Conservation (phyloP, 768 basidiomycete genomes). For the Auricularia auricula-judae region DNA sequence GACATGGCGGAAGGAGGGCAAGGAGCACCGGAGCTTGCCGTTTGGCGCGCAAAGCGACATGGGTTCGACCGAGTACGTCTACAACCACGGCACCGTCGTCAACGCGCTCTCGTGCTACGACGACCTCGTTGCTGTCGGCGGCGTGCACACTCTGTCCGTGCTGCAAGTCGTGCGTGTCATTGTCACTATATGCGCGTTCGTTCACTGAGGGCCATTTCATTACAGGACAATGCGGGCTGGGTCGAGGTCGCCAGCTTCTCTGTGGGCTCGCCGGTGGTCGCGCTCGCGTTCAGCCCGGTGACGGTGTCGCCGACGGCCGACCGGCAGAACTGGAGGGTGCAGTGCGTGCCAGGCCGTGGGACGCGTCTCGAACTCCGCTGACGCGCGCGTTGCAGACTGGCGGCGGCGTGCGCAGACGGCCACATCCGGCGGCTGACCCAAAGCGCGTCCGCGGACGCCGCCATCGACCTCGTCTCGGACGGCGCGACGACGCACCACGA, state of each 20-base stretch:
- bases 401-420: conserved; percentile 57
- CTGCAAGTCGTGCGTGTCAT: conserved; percentile 43
- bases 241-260: conserved; percentile 58
- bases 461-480: conserved; percentile 59
- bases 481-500: conserved; percentile 76
- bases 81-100: conserved; percentile 50
- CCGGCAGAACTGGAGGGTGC: conserved; percentile 57
- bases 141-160: conserved; percentile 61
- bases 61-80: neutral
- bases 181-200: conserved; percentile 1
- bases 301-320: conserved; percentile 50
- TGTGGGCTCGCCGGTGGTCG: conserved; percentile 57
- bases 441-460: conserved; percentile 29
- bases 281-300: conserved; percentile 68
- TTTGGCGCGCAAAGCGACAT: neutral
- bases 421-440: conserved; percentile 62
- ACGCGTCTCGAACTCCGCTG: neutral
- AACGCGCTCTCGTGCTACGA: conserved; percentile 55
- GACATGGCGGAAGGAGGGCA: too few species aligned
- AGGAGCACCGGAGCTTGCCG: too few species aligned
- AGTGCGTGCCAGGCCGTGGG: conserved; percentile 34
- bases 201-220: conserved; percentile 3
- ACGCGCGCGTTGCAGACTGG: conserved; percentile 37
- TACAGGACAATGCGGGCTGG: conserved; percentile 27
- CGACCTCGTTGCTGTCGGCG: conserved; percentile 65